Conservation (phyloP, 2,329 filamentous ascomycete species). For the Verticillium klebahnii region DNA sequence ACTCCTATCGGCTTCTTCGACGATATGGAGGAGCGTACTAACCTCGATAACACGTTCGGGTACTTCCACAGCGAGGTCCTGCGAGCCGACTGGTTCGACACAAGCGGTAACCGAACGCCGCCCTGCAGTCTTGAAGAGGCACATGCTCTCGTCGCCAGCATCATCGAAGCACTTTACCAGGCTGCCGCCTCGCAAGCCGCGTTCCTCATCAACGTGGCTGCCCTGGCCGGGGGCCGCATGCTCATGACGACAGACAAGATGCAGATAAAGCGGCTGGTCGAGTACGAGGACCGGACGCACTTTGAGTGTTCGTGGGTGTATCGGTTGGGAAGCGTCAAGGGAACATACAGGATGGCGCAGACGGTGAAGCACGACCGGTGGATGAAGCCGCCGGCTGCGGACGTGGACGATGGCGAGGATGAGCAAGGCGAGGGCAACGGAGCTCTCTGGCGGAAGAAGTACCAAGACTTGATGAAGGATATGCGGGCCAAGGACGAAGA, state of each 20-base stretch:
- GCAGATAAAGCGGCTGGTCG: constrained; percentile 39
- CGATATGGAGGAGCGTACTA: constrained; percentile 41
- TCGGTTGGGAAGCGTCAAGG: constrained; percentile 46
- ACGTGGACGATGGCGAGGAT: constrained; percentile 11
- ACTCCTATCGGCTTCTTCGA: constrained; percentile 17
- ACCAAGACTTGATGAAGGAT: neutral
- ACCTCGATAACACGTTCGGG: constrained; percentile 52
- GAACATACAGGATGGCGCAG: constrained; percentile 49
- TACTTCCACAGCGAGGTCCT: constrained; percentile 48
- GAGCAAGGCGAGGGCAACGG: constrained; percentile 11
- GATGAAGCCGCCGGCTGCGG: constrained; percentile 25
- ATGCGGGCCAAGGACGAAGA: neutral
- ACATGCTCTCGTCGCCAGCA: constrained; percentile 45
- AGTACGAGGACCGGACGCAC: constrained; percentile 32
- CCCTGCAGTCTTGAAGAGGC: constrained; percentile 48
- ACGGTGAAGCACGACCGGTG: constrained; percentile 38
- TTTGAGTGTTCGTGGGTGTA: constrained; percentile 54
- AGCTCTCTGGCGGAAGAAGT: constrained; percentile 6
- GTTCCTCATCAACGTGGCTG: constrained; percentile 56
- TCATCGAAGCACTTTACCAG: constrained; percentile 48
- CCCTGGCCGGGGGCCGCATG: constrained; percentile 48
- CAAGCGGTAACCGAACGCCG: constrained; percentile 34
- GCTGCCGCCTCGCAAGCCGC: constrained; percentile 46
- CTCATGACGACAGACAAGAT: constrained; percentile 39
- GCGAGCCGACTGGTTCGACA: constrained; percentile 47